A percentile compares a stretch with the other conserved stretches of the same genome.
These are phyloP conservation scores for Oldenlandia corymbosa DNA, from an alignment of 257 asterid genomes.

Conservation along the genomic window DNA sequence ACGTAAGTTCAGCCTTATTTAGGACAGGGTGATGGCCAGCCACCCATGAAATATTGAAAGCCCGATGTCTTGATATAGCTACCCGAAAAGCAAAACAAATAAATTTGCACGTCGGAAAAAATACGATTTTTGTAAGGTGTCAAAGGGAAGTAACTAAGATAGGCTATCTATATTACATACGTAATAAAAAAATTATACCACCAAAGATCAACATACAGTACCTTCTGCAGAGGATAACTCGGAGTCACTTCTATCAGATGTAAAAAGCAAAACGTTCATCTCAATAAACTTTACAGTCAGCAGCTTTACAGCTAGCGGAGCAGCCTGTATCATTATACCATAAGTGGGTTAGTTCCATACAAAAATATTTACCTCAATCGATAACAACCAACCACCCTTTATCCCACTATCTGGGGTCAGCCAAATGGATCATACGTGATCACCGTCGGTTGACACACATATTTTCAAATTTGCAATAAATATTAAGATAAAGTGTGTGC, in stretches of 20 bases:
- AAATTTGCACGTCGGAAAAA: constrained; percentile 10
- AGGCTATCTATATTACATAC: neutral
- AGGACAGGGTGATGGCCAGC: constrained; percentile 69
- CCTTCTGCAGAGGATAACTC: constrained; percentile 57
- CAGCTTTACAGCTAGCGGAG: constrained; percentile 70
- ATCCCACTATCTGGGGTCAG: too few relatives aligned
- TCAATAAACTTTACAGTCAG: constrained; percentile 77
- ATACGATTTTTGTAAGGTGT: neutral
- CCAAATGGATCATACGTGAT: too few relatives aligned
- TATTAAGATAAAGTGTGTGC: neutral
- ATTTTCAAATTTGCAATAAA: neutral
- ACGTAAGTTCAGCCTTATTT: constrained; percentile 54
- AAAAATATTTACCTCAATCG: too few relatives aligned
- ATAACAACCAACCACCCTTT: too few relatives aligned
- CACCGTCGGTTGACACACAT: too few relatives aligned
- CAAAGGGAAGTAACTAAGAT: constrained; percentile 1
- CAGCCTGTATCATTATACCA: constrained; percentile 49
- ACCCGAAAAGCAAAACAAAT: constrained; percentile 22
- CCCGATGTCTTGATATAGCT: constrained; percentile 47
- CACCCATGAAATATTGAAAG: constrained; percentile 74
- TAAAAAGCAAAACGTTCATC: constrained; percentile 53
- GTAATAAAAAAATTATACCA: neutral
- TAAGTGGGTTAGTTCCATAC: constrained; percentile 22
- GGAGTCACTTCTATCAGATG: constrained; percentile 56
- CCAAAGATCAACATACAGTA: constrained; percentile 18